phyloP scores from a whole-genome alignment of 2,329 filamentous ascomycete genomes.

The Didymella lethalis region DNA sequence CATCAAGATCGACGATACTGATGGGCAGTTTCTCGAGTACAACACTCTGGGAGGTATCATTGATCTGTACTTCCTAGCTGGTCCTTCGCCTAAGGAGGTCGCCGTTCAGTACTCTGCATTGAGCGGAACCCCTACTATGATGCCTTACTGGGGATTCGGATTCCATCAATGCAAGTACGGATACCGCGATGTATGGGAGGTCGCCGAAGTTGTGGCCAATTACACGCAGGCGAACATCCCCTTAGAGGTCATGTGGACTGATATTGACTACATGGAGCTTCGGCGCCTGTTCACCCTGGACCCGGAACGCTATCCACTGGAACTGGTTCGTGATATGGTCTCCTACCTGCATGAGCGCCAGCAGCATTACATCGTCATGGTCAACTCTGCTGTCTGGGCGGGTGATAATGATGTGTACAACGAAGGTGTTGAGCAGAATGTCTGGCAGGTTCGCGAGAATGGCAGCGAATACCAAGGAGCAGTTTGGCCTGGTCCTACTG shows the following conservation, averaged over 20 bases:
- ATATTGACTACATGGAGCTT: conserved; percentile 74
- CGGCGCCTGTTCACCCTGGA: conserved; percentile 70
- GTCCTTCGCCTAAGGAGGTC: conserved; percentile 57
- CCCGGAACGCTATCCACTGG: conserved; percentile 67
- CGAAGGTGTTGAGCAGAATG: conserved; percentile 64
- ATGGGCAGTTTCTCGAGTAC: conserved; percentile 77
- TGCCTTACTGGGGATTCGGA: conserved; percentile 62
- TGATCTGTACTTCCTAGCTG: conserved; percentile 66
- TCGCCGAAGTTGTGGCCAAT: conserved; percentile 72
- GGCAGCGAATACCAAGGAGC: conserved; percentile 68
- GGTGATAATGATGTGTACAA: conserved; percentile 64
- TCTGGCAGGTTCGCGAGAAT: conserved; percentile 63
- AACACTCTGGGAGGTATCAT: conserved; percentile 81
- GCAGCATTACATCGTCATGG: conserved; percentile 80
- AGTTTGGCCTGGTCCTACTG: conserved; percentile 78
- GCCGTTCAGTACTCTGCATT: conserved; percentile 59
- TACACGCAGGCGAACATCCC: conserved; percentile 71
- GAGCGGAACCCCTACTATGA: conserved; percentile 56
- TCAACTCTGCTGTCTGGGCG: conserved; percentile 70
- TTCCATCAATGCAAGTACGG: conserved; percentile 61
- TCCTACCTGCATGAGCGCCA: conserved; percentile 70
- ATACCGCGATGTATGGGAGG: conserved; percentile 65
- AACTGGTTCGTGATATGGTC: conserved; percentile 69
- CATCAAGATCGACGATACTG: conserved; percentile 72
- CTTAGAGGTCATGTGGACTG: conserved; percentile 70